Evolutionary conservation across 495 filamentous ascomycete species (phyloP).

Genomic region (Lasiosphaeria hispida): DNA sequence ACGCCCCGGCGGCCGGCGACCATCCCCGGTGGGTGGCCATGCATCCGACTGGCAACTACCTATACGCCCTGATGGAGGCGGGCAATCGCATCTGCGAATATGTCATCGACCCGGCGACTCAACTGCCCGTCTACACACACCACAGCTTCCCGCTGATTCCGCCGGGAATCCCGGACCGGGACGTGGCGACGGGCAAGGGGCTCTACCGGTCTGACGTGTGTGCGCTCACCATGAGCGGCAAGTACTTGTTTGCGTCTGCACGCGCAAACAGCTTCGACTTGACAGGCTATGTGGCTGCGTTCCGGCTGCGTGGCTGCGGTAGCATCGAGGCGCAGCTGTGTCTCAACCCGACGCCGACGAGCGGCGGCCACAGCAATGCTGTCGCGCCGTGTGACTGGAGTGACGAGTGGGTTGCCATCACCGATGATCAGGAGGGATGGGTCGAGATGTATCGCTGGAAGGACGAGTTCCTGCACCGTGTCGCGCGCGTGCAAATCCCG

Average conservation of each 20-base stretch:
- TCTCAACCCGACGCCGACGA: constrained; percentile 79
- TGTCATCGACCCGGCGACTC: constrained; percentile 70
- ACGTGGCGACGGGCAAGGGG: constrained; percentile 38
- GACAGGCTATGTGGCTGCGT: constrained; percentile 77
- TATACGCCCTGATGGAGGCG: constrained; percentile 83
- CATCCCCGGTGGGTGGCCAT: constrained; percentile 85
- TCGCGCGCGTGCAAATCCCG: constrained; percentile 69
- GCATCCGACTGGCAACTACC: constrained; percentile 68
- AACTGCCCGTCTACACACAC: constrained; percentile 78
- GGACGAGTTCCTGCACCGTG: constrained; percentile 72
- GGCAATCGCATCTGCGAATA: constrained; percentile 79
- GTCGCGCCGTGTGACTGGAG: constrained; percentile 76
- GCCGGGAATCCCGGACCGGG: constrained; percentile 54
- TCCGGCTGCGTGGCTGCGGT: constrained; percentile 65
- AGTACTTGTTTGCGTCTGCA: constrained; percentile 78
- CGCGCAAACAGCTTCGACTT: constrained; percentile 71
- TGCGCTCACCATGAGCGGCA: constrained; percentile 60
- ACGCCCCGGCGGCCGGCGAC: constrained; percentile 67
- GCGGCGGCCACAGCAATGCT: constrained; percentile 81
- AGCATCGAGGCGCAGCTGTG: constrained; percentile 73
- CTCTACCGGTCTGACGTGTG: constrained; percentile 79
- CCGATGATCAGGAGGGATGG: constrained; percentile 79
- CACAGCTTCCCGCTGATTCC: constrained; percentile 75
- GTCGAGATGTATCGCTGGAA: constrained; percentile 83
- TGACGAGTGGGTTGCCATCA: constrained; percentile 81